Percentiles rank a stretch among this genome's conserved stretches.
Conservation (phyloP, 345 rosid genomes). For the Sonneratia alba region DNA sequence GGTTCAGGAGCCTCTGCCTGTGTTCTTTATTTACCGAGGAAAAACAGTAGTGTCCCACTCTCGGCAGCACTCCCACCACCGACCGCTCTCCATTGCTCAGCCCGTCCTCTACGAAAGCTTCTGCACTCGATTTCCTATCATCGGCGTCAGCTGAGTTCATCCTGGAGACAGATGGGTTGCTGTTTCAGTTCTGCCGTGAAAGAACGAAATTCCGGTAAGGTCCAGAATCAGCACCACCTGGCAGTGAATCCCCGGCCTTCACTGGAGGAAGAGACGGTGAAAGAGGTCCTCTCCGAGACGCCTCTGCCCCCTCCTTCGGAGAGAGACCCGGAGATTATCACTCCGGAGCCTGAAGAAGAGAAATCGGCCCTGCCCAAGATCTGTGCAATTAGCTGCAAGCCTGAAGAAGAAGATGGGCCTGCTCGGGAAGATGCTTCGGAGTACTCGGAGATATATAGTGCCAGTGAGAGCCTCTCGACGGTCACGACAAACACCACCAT, state of each 20-base stretch:
- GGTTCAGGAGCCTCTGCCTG: no score
- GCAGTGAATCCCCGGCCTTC: neutral
- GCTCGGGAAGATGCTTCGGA: conserved; percentile 5
- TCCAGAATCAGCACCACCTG: conserved; percentile 3
- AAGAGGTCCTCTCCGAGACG: conserved; percentile 17
- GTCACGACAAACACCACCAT: conserved; percentile 12
- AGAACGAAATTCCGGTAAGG: conserved; percentile 11
- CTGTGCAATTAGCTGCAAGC: neutral
- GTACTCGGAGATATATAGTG: conserved; percentile 14
- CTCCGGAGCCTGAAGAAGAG: conserved; percentile 6
- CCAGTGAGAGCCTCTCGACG: conserved; percentile 18
- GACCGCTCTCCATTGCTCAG: neutral
- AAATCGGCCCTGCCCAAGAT: neutral
- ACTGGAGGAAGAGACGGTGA: conserved; percentile 11
- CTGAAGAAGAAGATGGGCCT: neutral
- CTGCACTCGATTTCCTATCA: neutral
- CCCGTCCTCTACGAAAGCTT: neutral
- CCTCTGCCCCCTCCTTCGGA: conserved; percentile 5
- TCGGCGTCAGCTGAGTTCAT: neutral
- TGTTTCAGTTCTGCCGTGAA: conserved; percentile 33
- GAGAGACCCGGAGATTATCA: neutral
- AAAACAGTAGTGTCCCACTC: no score
- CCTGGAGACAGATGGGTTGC: conserved; percentile 33
- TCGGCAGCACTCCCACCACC: no score
- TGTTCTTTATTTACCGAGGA: no score